Conservation (phyloP, 2,329 filamentous ascomycete species). For the Trichoderma sp. region DNA sequence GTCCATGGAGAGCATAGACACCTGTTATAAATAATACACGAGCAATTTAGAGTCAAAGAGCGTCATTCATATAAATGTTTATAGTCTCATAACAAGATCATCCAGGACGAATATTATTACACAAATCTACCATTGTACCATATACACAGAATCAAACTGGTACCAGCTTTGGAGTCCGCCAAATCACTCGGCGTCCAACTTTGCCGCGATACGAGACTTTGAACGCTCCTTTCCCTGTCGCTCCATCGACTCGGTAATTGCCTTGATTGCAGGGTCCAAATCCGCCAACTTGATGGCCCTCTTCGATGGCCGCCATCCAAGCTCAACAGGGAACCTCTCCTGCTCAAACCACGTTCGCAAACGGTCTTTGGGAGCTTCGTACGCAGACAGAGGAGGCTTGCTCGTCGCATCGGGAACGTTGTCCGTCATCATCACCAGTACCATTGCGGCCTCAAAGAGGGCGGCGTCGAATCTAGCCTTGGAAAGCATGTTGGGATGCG, state of each 20-base stretch:
- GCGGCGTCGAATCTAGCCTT: slow-evolving; percentile 1
- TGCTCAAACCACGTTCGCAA: slow-evolving; percentile 25
- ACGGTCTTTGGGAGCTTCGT: slow-evolving; percentile 24
- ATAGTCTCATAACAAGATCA: not conserved
- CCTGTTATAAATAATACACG: not conserved
- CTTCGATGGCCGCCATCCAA: slow-evolving; percentile 27
- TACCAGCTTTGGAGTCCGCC: not conserved
- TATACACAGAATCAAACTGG: not conserved
- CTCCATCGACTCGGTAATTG: slow-evolving; percentile 9
- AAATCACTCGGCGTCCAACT: not conserved
- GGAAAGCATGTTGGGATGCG: slow-evolving; percentile 21
- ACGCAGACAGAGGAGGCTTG: slow-evolving; percentile 16
- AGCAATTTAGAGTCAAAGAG: not conserved
- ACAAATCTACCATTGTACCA: not conserved
- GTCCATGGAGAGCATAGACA: slow-evolving; percentile 4
- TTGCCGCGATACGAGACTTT: not conserved
- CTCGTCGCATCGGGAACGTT: slow-evolving; percentile 13
- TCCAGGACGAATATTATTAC: not conserved
- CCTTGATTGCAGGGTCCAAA: slow-evolving; percentile 10
- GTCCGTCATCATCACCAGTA: slow-evolving; percentile 27
- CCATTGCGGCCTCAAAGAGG: slow-evolving; percentile 24
- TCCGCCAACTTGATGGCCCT: slow-evolving; percentile 19
- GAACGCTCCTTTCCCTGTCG: not conserved
- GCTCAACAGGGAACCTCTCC: slow-evolving; percentile 26
- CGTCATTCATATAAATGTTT: not conserved